phyloP scores from a whole-genome alignment of 2,329 filamentous ascomycete species.

The Neocatenulostroma microsporum region DNA sequence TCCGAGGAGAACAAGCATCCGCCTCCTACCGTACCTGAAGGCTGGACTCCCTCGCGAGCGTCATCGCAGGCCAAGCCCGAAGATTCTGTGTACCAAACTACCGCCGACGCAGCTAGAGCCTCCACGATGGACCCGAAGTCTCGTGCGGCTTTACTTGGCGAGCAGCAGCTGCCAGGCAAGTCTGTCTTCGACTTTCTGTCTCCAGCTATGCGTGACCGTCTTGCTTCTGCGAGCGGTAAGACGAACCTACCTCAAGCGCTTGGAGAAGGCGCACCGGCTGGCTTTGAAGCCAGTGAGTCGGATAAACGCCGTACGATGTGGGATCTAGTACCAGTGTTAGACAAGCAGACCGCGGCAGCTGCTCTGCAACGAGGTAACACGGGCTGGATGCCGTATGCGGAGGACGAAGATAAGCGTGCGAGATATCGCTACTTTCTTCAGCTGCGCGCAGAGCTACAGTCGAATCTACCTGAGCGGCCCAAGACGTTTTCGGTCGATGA shows the following conservation, averaged over 20 bases:
- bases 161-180: constrained; percentile 74
- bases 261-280: constrained; percentile 61
- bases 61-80: constrained; percentile 7
- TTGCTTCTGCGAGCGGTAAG: constrained; percentile 69
- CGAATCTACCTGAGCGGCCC: constrained; percentile 50
- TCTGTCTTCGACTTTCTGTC: constrained; percentile 93
- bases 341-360: constrained; percentile 36
- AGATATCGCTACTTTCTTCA: constrained; percentile 80
- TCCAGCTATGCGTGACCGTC: constrained; percentile 64
- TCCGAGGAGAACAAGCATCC: constrained; percentile 48
- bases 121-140: constrained; percentile 68
- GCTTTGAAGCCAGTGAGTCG: constrained; percentile 55
- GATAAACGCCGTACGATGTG: constrained; percentile 51
- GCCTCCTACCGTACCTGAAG: constrained; percentile 60
- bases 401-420: constrained; percentile 68
- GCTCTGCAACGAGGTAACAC: constrained; percentile 44
- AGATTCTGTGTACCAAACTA: constrained; percentile 49
- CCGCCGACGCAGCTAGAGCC: constrained; percentile 67
- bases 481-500: constrained; percentile 55
- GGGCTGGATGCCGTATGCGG: constrained; percentile 74
- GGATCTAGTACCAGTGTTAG: constrained; percentile 40
- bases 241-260: constrained; percentile 67
- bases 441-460: constrained; percentile 57
- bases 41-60: constrained; percentile 48
- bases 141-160: constrained; percentile 72